Evolutionary conservation across 768 basidiomycete genomes (phyloP), one percentile per base, ranked within the genome.

Genomic region (Dictyophora rubrovolvata): DNA sequence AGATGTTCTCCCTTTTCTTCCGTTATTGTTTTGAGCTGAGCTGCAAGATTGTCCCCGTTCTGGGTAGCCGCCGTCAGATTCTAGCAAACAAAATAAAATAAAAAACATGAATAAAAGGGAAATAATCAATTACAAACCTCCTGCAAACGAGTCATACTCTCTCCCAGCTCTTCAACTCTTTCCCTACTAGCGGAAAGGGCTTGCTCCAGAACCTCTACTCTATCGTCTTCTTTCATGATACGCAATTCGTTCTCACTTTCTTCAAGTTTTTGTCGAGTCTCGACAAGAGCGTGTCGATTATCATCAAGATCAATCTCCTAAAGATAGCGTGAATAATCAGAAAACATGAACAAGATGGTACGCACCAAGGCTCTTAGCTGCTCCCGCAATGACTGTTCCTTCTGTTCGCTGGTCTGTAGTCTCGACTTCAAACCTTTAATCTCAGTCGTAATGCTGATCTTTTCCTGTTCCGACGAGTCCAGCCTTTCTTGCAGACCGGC

Each of bases 151-250:
- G 85, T 83, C 18, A 93, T 73, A 66, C 87, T 87, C 65, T 89
- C 87, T 65, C 91, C 89, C 9, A 92, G 77, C 66, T 90, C 88
- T 60, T 88, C 89, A 5, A 86, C 86, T 56, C 85, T 85, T 65
- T 92, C 83, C 65, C 89, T 87, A 22, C 85, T 85, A 65, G 89
- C 84, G 66, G 84, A 85, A 51, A 93, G 72, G 8, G 85, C 85
- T 49, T 73, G 72, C 67, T 91, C 89, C 22, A 91, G 71, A 48
- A 78, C 77, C 62, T 90, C 89, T 16, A 84, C 83, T 47, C 87
- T 84, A 69, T 92, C 88, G 66, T 93, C 89, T 61, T 80, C 84
- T 69, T 91, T 83, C 20, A 93, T 84, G 63, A 89, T 48, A 2
- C 55, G 34, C 21, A 56, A 47, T 22, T 56, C 55, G 11, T 46